phyloP scores from a whole-genome alignment of 129 eudicot species.

The Cynara cardunculus region DNA sequence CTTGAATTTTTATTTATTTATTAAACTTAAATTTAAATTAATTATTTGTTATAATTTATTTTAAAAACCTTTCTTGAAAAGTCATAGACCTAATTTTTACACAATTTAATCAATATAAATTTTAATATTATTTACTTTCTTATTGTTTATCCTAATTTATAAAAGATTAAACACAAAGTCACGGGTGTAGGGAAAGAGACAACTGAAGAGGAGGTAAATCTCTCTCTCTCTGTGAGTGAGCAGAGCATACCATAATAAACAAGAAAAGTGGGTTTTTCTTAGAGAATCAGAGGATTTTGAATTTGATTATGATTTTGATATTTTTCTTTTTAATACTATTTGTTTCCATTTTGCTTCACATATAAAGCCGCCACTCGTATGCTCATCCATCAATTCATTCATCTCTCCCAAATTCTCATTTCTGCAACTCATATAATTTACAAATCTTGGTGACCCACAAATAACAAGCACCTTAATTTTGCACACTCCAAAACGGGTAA shows the following conservation, averaged over 20 bases:
- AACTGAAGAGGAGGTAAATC: not conserved
- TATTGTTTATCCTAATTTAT: not conserved
- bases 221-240: not conserved
- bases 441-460: conserved; percentile 12
- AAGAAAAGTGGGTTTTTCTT: conserved; percentile 25
- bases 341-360: conserved; percentile 11
- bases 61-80: too few species aligned
- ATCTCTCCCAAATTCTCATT: conserved; percentile 7
- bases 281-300: not conserved
- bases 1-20: too few species aligned
- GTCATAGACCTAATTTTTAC: too few species aligned
- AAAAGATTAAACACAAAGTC: not conserved
- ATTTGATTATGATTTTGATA: not conserved
- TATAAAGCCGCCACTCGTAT: conserved; percentile 16
- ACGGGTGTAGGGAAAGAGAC: conserved; percentile 1
- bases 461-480: conserved; percentile 2
- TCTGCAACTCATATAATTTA: conserved; percentile 1
- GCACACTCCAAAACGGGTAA: conserved; percentile 21
- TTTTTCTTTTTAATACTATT: not conserved
- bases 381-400: conserved; percentile 19
- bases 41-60: too few species aligned
- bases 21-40: too few species aligned
- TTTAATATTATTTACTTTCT: too few species aligned
- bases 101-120: too few species aligned
- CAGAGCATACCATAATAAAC: conserved; percentile 11